Evolutionary conservation across 257 asterid genomes (phyloP), one percentile per base, ranked within the genome.

Genomic region (Lantana camara): DNA sequence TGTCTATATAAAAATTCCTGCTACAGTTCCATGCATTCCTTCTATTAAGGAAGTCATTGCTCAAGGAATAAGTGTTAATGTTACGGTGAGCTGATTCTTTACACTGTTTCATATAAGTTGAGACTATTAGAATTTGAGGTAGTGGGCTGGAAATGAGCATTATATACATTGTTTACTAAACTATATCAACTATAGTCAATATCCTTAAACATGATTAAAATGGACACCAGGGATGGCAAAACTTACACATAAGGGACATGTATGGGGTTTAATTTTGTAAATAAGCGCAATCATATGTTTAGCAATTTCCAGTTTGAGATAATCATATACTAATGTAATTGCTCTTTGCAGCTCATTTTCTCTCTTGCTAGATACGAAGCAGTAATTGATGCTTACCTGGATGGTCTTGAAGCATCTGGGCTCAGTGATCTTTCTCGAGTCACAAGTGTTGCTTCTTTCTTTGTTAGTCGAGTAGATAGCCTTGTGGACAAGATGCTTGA

Each of bases 11-110:
- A 94, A 94, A 66, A 94, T 94, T 68, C 99, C 99, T 9, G 99
- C 99, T 57, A 94, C 99, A 41, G 96, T 91, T 70, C 67, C 99
- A n/a, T 94, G 99, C 74, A 38, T 91, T 67, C 96, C 96, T 59
- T 91, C 98, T 27, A 90, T 94, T 81, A 94, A 88, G 94, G 99
- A 94, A 79, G 99, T 94, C 63, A 94, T 94, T 79, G 91, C 95
- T 55, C 74, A 7, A 8, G 99, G 95, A 78, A 94, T 94, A 72
- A 88, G 96, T 29, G 98, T 94, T 63, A 94, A 94, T 81, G 99
- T 90, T 35, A 94, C 99, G 46, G 97, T 93, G 79, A 72, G 98
- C 78, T 76, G 45, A 47, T 61, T 47, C 23, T 63, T 44, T 24
- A 37, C 50, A 59, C n/a, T 54, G 44, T 60, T 16, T 22, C 50